Evolutionary conservation across 23 red algal species (phyloP), one percentile per base, ranked within the genome.

Genomic region (Agarophyton chilense): DNA sequence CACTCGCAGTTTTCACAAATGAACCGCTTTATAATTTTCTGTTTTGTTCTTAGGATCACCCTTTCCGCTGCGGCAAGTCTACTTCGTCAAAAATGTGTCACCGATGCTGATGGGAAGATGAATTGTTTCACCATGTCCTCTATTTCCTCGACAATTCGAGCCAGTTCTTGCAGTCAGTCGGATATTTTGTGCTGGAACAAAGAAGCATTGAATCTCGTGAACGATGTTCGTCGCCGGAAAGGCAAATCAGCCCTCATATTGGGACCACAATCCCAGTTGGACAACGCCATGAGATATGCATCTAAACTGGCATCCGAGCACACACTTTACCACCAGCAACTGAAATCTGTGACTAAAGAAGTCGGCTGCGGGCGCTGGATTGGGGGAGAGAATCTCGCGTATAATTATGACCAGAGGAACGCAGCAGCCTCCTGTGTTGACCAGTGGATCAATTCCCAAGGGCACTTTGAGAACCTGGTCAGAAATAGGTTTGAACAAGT

Each of bases 371-470:
- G 24, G 52, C 79, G 79, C 44, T 64, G 79, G 52, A 83, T 83
- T 9, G 79, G 79, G 16, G 79, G 79, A 34, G 79, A 83, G 57
- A 83, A 83, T 18, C 56, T 83, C 6, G 79, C 79, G 17, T 83
- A 35, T 57, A 83, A 83, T 66, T 83, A 47, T 63, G 79, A 57
- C 35, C 44, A 46, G 18, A 39, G 17, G 17, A 62, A 83, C 38
- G 57, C 62, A 47, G 79, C 79, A 7, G 62, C 44, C 16, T 29
- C 79, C 1, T 83, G 79, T 62, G 79, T 83, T 42, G 52, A 62
- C 17, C 79, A 83, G 18, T 83, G 79, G 79, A 44, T 83, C 42
- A 46, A 66, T 26, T 83, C 79, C 18, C 14, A 33, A 45, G 57
- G 52, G 38, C 79, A 83, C 29, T 63, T 44, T 22, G 57, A 83